These are phyloP conservation scores for Paracoccidioides brasiliensis DNA, from an alignment of 2,329 filamentous ascomycete species.

Conservation along the genomic window DNA sequence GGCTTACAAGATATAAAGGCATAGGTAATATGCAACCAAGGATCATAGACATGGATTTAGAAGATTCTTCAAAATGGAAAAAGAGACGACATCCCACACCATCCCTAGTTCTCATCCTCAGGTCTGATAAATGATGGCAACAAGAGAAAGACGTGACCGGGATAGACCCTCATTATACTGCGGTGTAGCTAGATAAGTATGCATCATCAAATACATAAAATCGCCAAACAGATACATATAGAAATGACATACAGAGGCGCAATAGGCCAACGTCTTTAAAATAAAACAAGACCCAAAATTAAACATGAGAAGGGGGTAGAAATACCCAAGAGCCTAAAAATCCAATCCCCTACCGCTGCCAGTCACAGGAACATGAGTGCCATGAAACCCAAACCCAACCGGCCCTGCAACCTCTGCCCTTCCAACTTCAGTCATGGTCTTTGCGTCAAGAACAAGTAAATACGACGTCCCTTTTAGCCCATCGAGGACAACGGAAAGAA, in stretches of 20 bases:
- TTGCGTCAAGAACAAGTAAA: conserved; percentile 40
- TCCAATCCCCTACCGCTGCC: conserved; percentile 5
- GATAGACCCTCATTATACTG: no score
- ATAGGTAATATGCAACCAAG: no score
- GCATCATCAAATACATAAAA: background rate
- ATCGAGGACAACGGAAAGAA: conserved; percentile 42
- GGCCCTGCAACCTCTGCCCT: conserved; percentile 37
- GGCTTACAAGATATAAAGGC: no score
- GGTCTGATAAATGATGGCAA: no score
- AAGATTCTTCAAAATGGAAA: no score
- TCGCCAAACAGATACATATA: background rate
- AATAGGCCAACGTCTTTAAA: background rate
- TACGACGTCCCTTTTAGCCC: conserved; percentile 39
- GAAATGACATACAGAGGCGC: background rate
- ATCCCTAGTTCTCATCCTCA: no score
- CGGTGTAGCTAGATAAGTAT: no score
- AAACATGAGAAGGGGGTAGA: background rate
- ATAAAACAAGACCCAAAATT: background rate
- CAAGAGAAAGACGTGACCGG: no score
- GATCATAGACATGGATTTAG: no score
- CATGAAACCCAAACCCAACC: conserved; percentile 44
- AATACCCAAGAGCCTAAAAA: conserved; percentile 1
- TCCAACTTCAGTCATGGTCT: conserved; percentile 37
- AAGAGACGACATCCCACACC: no score
- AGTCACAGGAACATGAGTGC: conserved; percentile 24